phyloP scores from a whole-genome alignment of 192 early-diverging fungal genomes.

The Coemansia biformis region DNA sequence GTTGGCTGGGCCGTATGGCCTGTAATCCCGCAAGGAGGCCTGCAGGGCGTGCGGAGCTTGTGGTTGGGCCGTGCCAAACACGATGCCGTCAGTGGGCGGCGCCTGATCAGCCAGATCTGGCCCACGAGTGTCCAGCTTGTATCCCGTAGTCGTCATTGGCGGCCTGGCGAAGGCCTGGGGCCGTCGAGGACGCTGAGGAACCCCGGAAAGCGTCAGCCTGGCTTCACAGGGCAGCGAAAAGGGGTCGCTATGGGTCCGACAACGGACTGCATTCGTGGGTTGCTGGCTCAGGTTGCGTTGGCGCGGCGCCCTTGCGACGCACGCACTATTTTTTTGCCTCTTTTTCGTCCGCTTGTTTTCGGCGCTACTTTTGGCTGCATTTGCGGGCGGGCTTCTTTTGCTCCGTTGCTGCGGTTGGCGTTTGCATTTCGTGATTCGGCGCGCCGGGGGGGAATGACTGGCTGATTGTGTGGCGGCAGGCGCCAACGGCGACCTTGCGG shows the following conservation, averaged over 20 bases:
- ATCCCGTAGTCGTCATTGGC: constrained; percentile 27
- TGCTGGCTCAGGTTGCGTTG: background rate
- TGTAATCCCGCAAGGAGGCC: constrained; percentile 20
- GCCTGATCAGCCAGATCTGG: background rate
- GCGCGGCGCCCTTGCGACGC: background rate
- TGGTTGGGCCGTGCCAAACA: background rate
- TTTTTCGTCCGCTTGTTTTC: too few relatives aligned
- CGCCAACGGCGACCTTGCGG: too few relatives aligned
- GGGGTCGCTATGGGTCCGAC: background rate
- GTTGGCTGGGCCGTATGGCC: constrained; percentile 20
- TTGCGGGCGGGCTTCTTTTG: too few relatives aligned
- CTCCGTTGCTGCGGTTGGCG: too few relatives aligned
- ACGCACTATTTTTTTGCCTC: too few relatives aligned
- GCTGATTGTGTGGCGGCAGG: too few relatives aligned
- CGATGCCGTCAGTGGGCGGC: constrained; percentile 4
- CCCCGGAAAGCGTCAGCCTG: constrained; percentile 37
- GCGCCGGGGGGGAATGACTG: too few relatives aligned
- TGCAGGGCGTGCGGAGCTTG: constrained; percentile 13
- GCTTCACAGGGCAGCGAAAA: constrained; percentile 45
- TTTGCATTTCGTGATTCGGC: too few relatives aligned
- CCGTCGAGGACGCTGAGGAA: constrained; percentile 28
- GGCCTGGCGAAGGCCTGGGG: constrained; percentile 34
- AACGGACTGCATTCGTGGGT: background rate
- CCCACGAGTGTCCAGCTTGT: constrained; percentile 25
- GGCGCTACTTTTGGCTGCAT: background rate